Evolutionary conservation across 495 filamentous ascomycete species (phyloP).

Genomic region (Staphylotrichum tortipilum): DNA sequence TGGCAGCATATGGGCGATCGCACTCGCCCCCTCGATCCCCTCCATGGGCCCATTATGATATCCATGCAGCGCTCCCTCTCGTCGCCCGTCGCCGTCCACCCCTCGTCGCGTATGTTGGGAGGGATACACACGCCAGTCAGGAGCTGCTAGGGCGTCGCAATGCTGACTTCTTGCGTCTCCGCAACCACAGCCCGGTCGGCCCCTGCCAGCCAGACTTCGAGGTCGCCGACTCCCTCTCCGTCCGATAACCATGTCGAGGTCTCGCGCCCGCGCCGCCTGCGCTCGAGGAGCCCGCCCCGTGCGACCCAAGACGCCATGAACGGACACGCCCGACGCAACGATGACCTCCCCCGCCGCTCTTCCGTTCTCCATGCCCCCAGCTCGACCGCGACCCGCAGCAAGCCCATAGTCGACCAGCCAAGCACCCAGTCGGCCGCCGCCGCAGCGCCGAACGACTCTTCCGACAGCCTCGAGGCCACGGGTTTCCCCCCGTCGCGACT

Average conservation of each 20-base stretch:
- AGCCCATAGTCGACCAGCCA: conserved; percentile 40
- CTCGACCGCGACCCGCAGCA: conserved; percentile 28
- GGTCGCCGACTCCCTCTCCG: conserved; percentile 37
- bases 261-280: conserved; percentile 30
- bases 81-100: conserved; percentile 43
- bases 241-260: conserved; percentile 37
- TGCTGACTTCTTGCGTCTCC: conserved; percentile 29
- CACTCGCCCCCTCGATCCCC: conserved; percentile 14
- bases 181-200: conserved; percentile 21
- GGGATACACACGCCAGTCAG: neutral
- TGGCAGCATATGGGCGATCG: conserved; percentile 26
- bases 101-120: conserved; percentile 42
- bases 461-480: conserved; percentile 17
- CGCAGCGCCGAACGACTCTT: conserved; percentile 18
- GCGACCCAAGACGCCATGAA: conserved; percentile 27
- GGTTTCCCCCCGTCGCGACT: conserved; percentile 8
- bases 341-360: conserved; percentile 30
- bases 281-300: conserved; percentile 37
- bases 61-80: conserved; percentile 48
- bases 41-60: conserved; percentile 44
- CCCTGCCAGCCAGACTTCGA: conserved; percentile 27
- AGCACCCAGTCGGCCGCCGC: conserved; percentile 18
- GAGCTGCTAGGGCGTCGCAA: conserved; percentile 7
- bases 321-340: conserved; percentile 24
- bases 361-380: conserved; percentile 30